Percentiles rank a stretch among this genome's conserved stretches.
These are phyloP conservation scores for Saturnispora silvae DNA, from an alignment of 805 yeast species.

Conservation along the genomic window DNA sequence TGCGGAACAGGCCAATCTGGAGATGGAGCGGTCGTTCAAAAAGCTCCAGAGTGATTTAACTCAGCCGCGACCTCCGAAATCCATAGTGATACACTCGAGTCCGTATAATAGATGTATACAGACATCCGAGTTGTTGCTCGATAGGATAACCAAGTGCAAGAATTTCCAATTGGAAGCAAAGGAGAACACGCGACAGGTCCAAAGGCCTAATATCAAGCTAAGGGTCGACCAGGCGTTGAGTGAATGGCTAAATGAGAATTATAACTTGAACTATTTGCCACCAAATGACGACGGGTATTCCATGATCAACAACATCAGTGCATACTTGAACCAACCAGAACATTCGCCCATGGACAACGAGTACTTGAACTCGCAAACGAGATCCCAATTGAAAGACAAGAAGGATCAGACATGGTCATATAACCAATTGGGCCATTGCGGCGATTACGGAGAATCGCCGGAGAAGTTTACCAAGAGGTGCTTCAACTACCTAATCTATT, in stretches of 20 bases:
- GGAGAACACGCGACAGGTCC: too few relatives aligned
- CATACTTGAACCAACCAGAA: slow-evolving; percentile 24
- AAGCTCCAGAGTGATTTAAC: slow-evolving; percentile 19
- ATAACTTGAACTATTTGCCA: slow-evolving; percentile 30
- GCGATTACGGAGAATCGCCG: slow-evolving; percentile 33
- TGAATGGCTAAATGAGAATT: slow-evolving; percentile 34
- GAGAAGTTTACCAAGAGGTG: slow-evolving; percentile 28
- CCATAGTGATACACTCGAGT: slow-evolving; percentile 28
- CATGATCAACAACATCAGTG: slow-evolving; percentile 29
- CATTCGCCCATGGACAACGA: slow-evolving; percentile 10
- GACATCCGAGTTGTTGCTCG: slow-evolving; percentile 26
- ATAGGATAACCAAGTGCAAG: slow-evolving; percentile 12
- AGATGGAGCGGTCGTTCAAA: slow-evolving; percentile 22
- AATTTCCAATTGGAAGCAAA: slow-evolving; percentile 2
- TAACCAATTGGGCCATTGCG: slow-evolving; percentile 31
- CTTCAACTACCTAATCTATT: slow-evolving; percentile 24
- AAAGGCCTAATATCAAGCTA: slow-evolving; percentile 19
- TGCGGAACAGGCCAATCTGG: slow-evolving; percentile 14
- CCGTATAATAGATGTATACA: slow-evolving; percentile 37
- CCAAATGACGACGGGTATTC: slow-evolving; percentile 37
- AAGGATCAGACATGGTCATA: slow-evolving; percentile 26
- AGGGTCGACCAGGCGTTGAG: slow-evolving; percentile 32
- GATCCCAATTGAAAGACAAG: slow-evolving; percentile 11
- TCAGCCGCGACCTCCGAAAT: slow-evolving; percentile 8
- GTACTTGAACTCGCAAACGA: slow-evolving; percentile 14